Conservation (phyloP, 2,329 filamentous ascomycete species). For the Fusarium pseudonygamai region DNA sequence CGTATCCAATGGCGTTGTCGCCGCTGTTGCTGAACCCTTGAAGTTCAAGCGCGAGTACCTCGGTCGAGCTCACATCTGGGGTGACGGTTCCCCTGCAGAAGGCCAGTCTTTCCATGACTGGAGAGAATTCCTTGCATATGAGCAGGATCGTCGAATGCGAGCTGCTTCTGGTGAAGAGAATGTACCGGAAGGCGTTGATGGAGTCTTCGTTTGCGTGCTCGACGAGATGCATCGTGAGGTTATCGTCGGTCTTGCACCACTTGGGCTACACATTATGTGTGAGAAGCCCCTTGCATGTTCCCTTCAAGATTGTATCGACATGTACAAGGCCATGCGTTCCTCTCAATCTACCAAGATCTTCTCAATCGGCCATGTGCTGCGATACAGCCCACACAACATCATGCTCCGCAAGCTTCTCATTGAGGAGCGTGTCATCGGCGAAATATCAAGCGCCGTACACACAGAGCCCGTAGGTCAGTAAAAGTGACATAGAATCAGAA, state of each 20-base stretch:
- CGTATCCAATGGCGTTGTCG: slow-evolving; percentile 73
- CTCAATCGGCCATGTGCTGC: slow-evolving; percentile 91
- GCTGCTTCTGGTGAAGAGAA: slow-evolving; percentile 57
- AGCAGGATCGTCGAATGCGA: slow-evolving; percentile 67
- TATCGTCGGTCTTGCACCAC: slow-evolving; percentile 74
- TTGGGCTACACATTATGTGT: slow-evolving; percentile 85
- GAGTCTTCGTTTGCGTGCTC: slow-evolving; percentile 72
- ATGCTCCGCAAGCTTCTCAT: slow-evolving; percentile 81
- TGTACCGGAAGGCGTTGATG: slow-evolving; percentile 67
- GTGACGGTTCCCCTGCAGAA: slow-evolving; percentile 55
- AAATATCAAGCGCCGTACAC: slow-evolving; percentile 87
- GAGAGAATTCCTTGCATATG: slow-evolving; percentile 79
- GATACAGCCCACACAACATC: slow-evolving; percentile 94
- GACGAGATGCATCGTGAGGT: slow-evolving; percentile 91
- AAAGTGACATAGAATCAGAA: neutral
- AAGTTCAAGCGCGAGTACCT: slow-evolving; percentile 78
- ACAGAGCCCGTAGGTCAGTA: slow-evolving; percentile 78
- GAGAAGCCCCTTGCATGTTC: slow-evolving; percentile 93
- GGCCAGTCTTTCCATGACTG: slow-evolving; percentile 79
- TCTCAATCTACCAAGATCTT: slow-evolving; percentile 65
- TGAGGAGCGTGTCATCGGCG: slow-evolving; percentile 79
- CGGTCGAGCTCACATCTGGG: slow-evolving; percentile 79
- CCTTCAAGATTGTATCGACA: slow-evolving; percentile 79
- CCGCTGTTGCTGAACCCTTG: slow-evolving; percentile 83
- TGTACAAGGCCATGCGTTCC: slow-evolving; percentile 68